Base-by-base conservation (phyloP, 805 yeast genomes). In the Hanseniaspora thailandica region DNA sequence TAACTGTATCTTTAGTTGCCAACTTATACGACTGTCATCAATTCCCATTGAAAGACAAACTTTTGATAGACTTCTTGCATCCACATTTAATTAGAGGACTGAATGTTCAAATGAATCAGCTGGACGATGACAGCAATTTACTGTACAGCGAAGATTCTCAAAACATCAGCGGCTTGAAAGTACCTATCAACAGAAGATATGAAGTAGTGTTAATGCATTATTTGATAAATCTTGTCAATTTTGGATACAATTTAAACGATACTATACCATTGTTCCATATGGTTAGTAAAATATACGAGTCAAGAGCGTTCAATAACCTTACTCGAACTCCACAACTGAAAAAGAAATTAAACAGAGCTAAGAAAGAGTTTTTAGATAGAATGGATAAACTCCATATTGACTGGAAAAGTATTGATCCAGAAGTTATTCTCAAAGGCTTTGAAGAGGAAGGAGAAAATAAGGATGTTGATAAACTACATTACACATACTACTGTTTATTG, bases 61-160 rank as follows among this genome's bases (percentile, higher is more conserved):
- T 79, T 34, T 78, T 80, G 0, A 62, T 79, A 1, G 78, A 78
- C 58, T 64, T 75, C 5, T 68, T 60, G 45, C 84, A 80, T 63
- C 82, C 84, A 1, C 77, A 78, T 59, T 77, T 80, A 30, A 71
- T 74, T 55, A 62, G 83, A 53, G 76, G 77, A 10, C 63, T 78
- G 47, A 77, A 77, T 68, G 69, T 79, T 34, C 77, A 74, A 59
- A 72, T 76, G 2, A 58, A 56, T 25, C 56, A 56, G 31, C 36
- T 66, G 33, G 66, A 59, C 12, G 47, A 62, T 17, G 65, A 66
- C 38, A 44, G 58, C 4, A 61, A 57, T 38, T 48, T 57, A 39
- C 60, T 64, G 1, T 55, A 57, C 5, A 44, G 55, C 9, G 20
- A 59, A 19, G 57, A 55, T 12, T 57, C 7, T 58, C 57, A 17